Base-by-base conservation (phyloP, 2,329 filamentous ascomycete genomes). In the Arthrobotrys megalospora region DNA sequence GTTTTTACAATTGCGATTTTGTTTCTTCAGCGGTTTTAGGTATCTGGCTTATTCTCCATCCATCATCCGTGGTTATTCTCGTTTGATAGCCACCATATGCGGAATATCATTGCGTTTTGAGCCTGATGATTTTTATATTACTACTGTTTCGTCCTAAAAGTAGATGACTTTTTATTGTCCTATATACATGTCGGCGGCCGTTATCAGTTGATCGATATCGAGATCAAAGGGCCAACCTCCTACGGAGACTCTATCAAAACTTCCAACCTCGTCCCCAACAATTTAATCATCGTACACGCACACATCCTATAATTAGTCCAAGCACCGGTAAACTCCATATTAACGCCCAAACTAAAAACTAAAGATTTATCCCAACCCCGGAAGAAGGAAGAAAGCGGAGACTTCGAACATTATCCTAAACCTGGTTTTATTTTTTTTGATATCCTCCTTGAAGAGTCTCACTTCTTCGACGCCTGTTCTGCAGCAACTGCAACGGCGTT, bases 401-500 rank as follows among this genome's bases (percentile, higher is more conserved):
- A 38, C 66, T n/a, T 43, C 8, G 66, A 50, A 28, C 11, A n/a
- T 32, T 11, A 14, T 32, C 2, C 8, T 14, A 52, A 28, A 45
- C 43, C 43, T 3, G 43, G 4, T 12, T 45, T 36, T 36, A 6
- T 36, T 36, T 36, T 36, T 36, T 36, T 36, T 36, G 36, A 28
- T 28, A 28, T 28, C 24, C 2, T 28, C 24, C 24, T 28, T 28
- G 6, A 38, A 6, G 36, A 38, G 12, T 21, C 12, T 43, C 32
- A 69, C 8, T 68, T 70, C 38, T 68, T 69, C n/a, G 69, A 24
- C 3, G 34, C n/a, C 11, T 58, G 69, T 0, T 68, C 67, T 8
- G 34, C 63, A 2, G 6, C 86, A 84, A 12, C n/a, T 1, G 66
- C 24, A 11, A 77, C 43, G 3, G 55, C 60, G 16, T 84, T 84